Conservation (phyloP, 2,329 filamentous ascomycete species). For the Stachybotrys chartarum region DNA sequence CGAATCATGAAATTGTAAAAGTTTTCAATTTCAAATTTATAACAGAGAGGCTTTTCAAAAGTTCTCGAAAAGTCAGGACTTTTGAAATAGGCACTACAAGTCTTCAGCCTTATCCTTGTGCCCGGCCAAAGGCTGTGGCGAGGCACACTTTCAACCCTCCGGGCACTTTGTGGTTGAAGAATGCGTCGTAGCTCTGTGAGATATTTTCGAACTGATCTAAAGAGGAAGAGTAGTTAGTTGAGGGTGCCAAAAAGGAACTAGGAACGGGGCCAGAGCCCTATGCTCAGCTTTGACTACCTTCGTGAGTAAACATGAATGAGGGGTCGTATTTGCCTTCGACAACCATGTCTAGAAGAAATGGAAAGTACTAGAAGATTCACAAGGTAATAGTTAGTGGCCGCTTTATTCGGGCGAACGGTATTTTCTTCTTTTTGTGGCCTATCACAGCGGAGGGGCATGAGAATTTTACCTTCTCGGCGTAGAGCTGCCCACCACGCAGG, state of each 20-base stretch:
- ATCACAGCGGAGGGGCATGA: background rate
- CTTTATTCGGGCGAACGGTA: background rate
- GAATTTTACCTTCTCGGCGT: background rate
- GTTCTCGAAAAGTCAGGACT: too few species aligned
- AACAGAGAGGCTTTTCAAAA: too few species aligned
- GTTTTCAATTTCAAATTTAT: too few species aligned
- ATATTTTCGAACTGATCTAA: background rate
- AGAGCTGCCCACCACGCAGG: background rate
- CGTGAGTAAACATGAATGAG: background rate
- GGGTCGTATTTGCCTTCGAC: conserved; percentile 1
- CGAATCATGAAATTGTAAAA: too few species aligned
- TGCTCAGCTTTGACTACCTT: background rate
- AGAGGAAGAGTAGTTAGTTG: background rate
- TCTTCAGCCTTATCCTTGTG: too few species aligned
- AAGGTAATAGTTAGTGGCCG: background rate
- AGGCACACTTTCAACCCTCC: background rate
- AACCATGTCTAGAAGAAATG: background rate
- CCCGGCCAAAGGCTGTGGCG: background rate
- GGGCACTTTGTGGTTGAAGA: background rate
- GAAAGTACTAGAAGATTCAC: background rate
- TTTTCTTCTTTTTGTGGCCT: too few species aligned
- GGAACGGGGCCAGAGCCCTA: background rate
- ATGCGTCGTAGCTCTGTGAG: background rate
- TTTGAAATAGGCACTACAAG: too few species aligned
- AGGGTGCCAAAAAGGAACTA: background rate